phyloP scores from a whole-genome alignment of 2,329 filamentous ascomycete species.

The Ophiostoma sp. region DNA sequence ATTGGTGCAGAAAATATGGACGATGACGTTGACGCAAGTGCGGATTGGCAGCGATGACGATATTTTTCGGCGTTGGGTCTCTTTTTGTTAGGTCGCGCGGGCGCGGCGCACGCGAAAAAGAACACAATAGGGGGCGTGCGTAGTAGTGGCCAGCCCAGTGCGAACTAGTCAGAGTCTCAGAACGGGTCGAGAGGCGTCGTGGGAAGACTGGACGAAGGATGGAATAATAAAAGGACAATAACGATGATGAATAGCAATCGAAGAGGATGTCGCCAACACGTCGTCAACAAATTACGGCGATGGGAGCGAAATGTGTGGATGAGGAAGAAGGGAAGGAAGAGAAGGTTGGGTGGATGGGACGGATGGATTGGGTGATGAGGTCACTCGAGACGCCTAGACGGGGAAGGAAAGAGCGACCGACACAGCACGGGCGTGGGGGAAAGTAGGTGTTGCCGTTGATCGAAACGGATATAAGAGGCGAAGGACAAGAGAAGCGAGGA shows the following conservation, averaged over 20 bases:
- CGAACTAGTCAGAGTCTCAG: background rate
- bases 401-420: conserved; percentile 7
- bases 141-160: background rate
- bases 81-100: background rate
- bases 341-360: background rate
- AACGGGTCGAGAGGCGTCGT: background rate
- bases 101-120: conserved; percentile 13
- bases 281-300: background rate
- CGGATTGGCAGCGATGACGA: conserved; percentile 16
- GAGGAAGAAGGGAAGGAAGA: background rate
- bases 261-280: background rate
- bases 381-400: background rate
- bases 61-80: conserved; percentile 11
- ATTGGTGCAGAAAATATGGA: conserved; percentile 25
- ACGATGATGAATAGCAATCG: background rate
- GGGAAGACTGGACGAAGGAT: background rate
- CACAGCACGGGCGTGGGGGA: too few relatives aligned
- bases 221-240: background rate
- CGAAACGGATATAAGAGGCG: background rate
- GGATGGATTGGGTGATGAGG: conserved; percentile 8
- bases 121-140: conserved; percentile 10
- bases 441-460: background rate
- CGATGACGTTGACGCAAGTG: conserved; percentile 17
- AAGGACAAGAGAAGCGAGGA: background rate
- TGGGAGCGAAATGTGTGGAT: background rate